Evolutionary conservation across 192 early-diverging fungal genomes (phyloP).

Genomic region (Backusella mclennaniae): DNA sequence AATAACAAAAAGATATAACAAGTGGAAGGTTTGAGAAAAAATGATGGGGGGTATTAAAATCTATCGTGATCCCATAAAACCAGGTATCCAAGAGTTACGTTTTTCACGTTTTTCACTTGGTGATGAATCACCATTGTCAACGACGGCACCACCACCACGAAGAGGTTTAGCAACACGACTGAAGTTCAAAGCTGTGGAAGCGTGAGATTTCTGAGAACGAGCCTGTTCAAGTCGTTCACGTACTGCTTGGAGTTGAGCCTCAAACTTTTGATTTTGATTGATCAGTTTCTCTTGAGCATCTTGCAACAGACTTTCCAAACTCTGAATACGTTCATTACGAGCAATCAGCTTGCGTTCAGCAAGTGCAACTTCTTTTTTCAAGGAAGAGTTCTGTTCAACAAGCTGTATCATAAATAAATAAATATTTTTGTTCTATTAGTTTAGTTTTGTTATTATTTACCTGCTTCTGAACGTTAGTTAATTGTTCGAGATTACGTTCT

Average conservation of each 20-base stretch:
- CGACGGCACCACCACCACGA: constrained; percentile 63
- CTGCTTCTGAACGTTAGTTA: constrained; percentile 93
- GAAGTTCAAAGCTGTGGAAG: constrained; percentile 33
- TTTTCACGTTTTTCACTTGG: constrained; percentile 31
- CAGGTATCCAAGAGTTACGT: constrained; percentile 38
- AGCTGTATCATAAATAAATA: constrained; percentile 44
- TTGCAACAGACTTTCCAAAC: constrained; percentile 79
- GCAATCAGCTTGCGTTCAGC: constrained; percentile 89
- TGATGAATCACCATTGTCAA: constrained; percentile 21
- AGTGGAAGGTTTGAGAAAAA: not conserved
- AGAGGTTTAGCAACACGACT: constrained; percentile 86
- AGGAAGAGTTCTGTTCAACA: constrained; percentile 92
- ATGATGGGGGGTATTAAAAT: not conserved
- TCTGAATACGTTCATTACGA: constrained; percentile 92
- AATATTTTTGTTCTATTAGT: not conserved
- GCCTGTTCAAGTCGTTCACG: constrained; percentile 82
- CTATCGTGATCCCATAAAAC: constrained; percentile 28
- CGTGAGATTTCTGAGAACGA: constrained; percentile 46
- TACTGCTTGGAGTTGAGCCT: constrained; percentile 73
- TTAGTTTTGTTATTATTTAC: constrained; percentile 17
- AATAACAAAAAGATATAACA: not conserved
- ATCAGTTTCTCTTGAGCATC: constrained; percentile 84
- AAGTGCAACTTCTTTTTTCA: constrained; percentile 93
- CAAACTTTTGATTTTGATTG: constrained; percentile 77
- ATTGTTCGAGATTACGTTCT: constrained; percentile 95